phyloP scores from a whole-genome alignment of 2,329 filamentous ascomycete genomes.

The Akanthomyces muscarius region DNA sequence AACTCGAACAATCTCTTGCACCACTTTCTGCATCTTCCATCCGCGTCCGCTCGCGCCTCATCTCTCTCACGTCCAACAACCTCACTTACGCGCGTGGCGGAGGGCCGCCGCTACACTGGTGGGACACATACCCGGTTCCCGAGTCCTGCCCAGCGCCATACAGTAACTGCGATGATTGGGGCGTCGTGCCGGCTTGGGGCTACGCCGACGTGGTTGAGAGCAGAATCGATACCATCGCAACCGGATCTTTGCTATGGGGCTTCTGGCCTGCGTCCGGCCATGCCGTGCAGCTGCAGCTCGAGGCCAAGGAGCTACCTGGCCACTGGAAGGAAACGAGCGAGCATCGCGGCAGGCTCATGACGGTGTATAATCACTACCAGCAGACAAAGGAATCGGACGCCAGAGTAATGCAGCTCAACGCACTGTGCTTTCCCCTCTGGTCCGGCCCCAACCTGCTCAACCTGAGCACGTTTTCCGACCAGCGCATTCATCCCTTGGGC shows the following conservation, averaged over 20 bases:
- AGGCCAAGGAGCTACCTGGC: constrained; percentile 22
- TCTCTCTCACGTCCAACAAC: constrained; percentile 33
- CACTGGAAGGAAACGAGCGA: constrained; percentile 36
- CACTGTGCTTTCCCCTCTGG: constrained; percentile 3
- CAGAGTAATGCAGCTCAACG: neutral
- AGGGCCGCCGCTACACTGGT: constrained; percentile 29
- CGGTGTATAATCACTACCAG: constrained; percentile 43
- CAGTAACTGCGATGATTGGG: constrained; percentile 37
- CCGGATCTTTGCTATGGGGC: constrained; percentile 37
- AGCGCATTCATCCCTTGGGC: constrained; percentile 21
- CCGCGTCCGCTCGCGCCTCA: constrained; percentile 26
- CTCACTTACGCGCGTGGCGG: constrained; percentile 32
- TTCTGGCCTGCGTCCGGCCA: constrained; percentile 41
- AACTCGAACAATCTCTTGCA: neutral
- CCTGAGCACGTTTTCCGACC: neutral
- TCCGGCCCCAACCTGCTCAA: constrained; percentile 22
- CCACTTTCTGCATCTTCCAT: constrained; percentile 25
- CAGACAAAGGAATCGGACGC: neutral
- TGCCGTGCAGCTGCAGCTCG: constrained; percentile 35
- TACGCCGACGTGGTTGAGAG: constrained; percentile 40
- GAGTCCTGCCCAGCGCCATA: constrained; percentile 28
- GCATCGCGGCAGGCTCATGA: constrained; percentile 25
- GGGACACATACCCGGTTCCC: constrained; percentile 43
- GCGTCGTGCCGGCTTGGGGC: constrained; percentile 47
- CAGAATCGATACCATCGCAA: constrained; percentile 31